Base-by-base conservation (phyloP, 225 moss, liverwort and hornwort species). In the Physcomitrellopsis africana region DNA sequence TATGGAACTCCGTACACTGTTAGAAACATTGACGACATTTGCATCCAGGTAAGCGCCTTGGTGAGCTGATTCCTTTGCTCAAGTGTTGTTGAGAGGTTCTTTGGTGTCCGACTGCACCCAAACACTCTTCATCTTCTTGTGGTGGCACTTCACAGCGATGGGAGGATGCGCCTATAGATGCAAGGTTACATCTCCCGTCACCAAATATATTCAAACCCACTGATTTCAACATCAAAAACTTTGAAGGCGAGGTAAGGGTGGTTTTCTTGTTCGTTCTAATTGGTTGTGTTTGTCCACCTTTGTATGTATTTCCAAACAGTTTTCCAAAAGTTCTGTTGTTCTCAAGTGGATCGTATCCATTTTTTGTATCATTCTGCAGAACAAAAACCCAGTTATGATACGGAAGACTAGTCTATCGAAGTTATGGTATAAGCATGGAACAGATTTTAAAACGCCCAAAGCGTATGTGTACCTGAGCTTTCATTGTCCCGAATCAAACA, bases 161-260 rank as follows among this genome's bases (percentile, higher is more conserved):
- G 92, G 69, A 81, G 51, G 64, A 65, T 51, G 51, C 76, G 17
- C 56, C 49, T 60, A 63, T 78, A 64, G 88, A 92, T 73, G 16
- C 75, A 70, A 83, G 86, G 70, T 77, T 92, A 65, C 73, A 77
- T 77, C 47, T 92, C 65, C 92, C 92, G 19, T 80, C 81, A 26
- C 84, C 80, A 5, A 92, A 92, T 56, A 69, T 82, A 59, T 85
- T 92, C 37, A 83, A 90, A 67, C 88, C 92, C 16, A 86, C 82
- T 67, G 81, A 90, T 79, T 92, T 92, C 76, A 80, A 61, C 69
- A 74, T 92, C 68, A 76, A 72, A 55, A 76, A 79, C 46, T 57
- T 70, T 48, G 79, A 84, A 12, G 52, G 70, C 9, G 82, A 86
- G 77, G 87, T 89, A 55, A 54, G 12, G 2, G 10, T 7, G 23